Conservation (phyloP, 306 rosid species). For the Myrica gale region DNA sequence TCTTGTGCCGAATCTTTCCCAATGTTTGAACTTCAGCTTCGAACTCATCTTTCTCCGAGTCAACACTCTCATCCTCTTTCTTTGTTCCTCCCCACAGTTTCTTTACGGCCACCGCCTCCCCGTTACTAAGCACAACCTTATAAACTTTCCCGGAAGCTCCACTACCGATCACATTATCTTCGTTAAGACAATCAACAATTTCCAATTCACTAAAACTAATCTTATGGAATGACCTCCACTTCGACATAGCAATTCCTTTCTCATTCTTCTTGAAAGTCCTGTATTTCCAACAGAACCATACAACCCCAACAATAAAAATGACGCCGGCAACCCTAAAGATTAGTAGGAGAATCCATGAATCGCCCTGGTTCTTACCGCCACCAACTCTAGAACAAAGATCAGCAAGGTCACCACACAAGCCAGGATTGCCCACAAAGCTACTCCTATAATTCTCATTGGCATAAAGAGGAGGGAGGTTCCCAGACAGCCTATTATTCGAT, state of each 20-base stretch:
- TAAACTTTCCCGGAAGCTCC: conserved; percentile 86
- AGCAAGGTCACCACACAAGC: conserved; percentile 51
- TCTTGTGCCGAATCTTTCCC: conserved; percentile 80
- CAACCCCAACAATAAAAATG: conserved; percentile 59
- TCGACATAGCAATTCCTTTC: conserved; percentile 40
- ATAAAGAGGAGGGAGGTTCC: conserved; percentile 62
- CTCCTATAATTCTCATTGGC: conserved; percentile 44
- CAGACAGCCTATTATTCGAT: conserved; percentile 57
- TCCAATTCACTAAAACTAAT: conserved; percentile 64
- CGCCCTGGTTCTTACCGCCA: conserved; percentile 36
- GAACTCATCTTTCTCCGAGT: conserved; percentile 50
- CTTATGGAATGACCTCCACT: conserved; percentile 78
- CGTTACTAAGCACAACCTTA: conserved; percentile 59
- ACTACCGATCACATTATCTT: conserved; percentile 63
- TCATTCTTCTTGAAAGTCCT: conserved; percentile 47
- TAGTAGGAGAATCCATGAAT: conserved; percentile 47
- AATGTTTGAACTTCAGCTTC: conserved; percentile 77
- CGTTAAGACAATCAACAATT: conserved; percentile 51
- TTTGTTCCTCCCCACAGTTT: conserved; percentile 49
- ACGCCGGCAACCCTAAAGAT: conserved; percentile 55
- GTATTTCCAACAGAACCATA: conserved; percentile 58
- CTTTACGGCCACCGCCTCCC: conserved; percentile 75
- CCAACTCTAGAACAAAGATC: conserved; percentile 43
- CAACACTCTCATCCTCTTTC: conserved; percentile 30
- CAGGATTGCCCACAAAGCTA: conserved; percentile 67